Evolutionary conservation across 140 eudicot species (phyloP), one percentile per base, ranked within the genome.

Genomic region (Eryngium alpinum): DNA sequence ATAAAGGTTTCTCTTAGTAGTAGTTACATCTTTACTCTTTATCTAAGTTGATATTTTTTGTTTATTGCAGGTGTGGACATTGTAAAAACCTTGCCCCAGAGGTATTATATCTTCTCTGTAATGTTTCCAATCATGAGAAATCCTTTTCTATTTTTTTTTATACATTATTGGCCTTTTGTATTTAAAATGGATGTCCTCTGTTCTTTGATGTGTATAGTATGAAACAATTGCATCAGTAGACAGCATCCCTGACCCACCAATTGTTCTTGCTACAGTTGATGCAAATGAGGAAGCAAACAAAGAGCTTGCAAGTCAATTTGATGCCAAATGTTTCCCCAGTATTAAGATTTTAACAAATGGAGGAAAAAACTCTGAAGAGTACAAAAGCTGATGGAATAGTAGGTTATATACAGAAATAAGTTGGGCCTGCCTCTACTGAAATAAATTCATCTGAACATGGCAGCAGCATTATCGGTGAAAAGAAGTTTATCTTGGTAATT

Each of bases 341-440:
- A 79, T 94, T 60, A 92, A 92, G 83, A 90, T 94, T 50, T 83
- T 94, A 72, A 90, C 90, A 90, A 89, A 88, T 56, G 97, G 97
- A 82, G 98, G 92, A 19, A 89, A 90, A 80, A 38, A 19, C 83
- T 83, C 88, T 63, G 92, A 92, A 69, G 96, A 91, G 22, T 91
- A 88, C 85, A 16, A 76, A 29, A 76, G 79, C 66, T 76, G 79
- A 51, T 28, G 79, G 79, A 14, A 76, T 76, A 28, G 79, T 76
- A 50, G 24, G 66, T 52, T 89, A 85, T 83, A 65, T 94, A 75
- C 90, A 92, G 89, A 92, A 90, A 78, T 92, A 88, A 84, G 87
- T 75, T 28, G 98, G 98, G 65, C 97, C 98, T 72, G 91, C 98
- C 19, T 94, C 98, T 14, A 62, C 85, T 82, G 96, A 94, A 78